Evolutionary conservation across 148 eudicot genomes (phyloP).

Genomic region (Cornus kousa): DNA sequence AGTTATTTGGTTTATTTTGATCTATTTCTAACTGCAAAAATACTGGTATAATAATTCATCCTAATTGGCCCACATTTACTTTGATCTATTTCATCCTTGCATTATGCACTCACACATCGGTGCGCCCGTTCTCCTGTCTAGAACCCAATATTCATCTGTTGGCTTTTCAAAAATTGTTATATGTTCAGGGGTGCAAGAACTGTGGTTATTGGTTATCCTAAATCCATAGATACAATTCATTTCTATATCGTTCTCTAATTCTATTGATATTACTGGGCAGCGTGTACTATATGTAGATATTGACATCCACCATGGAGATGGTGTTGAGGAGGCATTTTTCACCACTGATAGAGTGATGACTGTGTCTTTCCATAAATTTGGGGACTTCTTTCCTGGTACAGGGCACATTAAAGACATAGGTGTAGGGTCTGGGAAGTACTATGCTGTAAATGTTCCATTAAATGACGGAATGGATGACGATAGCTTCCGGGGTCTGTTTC

Average conservation of each 20-base stretch:
- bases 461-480: slow-evolving; percentile 88
- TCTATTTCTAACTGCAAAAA: not conserved
- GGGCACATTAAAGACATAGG: slow-evolving; percentile 92
- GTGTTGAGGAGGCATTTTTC: slow-evolving; percentile 93
- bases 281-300: slow-evolving; percentile 88
- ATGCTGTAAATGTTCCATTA: slow-evolving; percentile 84
- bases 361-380: slow-evolving; percentile 91
- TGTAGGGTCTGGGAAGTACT: slow-evolving; percentile 62
- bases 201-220: not conserved
- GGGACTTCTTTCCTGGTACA: slow-evolving; percentile 92
- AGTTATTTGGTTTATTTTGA: not conserved
- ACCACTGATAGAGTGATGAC: slow-evolving; percentile 96
- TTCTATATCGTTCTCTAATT: not conserved
- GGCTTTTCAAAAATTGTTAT: not conserved
- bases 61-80: too few species aligned
- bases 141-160: not conserved
- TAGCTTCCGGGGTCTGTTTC: slow-evolving; percentile 74
- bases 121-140: not conserved
- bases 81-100: not conserved
- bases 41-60: too few species aligned
- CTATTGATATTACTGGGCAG: slow-evolving; percentile 35
- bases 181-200: not conserved
- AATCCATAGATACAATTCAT: too few species aligned
- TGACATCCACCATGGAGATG: slow-evolving; percentile 95
- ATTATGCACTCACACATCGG: not conserved